These are phyloP conservation scores for Apodospora peruviana DNA, from an alignment of 495 filamentous ascomycete species.

Conservation along the genomic window DNA sequence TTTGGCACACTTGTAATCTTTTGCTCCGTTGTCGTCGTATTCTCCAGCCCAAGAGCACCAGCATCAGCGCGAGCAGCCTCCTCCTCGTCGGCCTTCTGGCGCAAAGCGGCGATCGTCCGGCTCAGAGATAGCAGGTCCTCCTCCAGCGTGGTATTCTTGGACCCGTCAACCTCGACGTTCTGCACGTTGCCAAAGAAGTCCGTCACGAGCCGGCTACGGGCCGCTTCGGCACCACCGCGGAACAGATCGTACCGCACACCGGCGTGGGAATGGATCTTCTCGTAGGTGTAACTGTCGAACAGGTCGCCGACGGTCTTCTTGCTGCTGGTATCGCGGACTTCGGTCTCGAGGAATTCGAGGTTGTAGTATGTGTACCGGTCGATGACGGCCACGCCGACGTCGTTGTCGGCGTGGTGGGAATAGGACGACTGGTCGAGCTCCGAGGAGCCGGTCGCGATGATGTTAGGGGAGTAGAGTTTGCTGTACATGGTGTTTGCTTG, in stretches of 20 bases:
- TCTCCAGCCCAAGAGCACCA: too few relatives aligned
- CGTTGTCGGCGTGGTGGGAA: slow-evolving; percentile 95
- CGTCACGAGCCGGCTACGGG: slow-evolving; percentile 70
- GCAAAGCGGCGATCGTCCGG: slow-evolving; percentile 55
- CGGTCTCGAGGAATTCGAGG: slow-evolving; percentile 89
- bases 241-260: slow-evolving; percentile 95
- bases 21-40: slow-evolving; percentile 25
- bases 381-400: slow-evolving; percentile 93
- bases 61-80: too few relatives aligned
- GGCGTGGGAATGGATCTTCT: slow-evolving; percentile 87
- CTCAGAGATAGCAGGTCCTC: slow-evolving; percentile 67
- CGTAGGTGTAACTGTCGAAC: slow-evolving; percentile 91
- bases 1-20: slow-evolving; percentile 26
- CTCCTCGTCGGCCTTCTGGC: slow-evolving; percentile 44
- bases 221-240: slow-evolving; percentile 66
- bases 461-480: slow-evolving; percentile 95
- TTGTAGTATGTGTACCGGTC: slow-evolving; percentile 99
- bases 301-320: slow-evolving; percentile 88
- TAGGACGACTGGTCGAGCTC: slow-evolving; percentile 93
- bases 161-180: slow-evolving; percentile 79
- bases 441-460: slow-evolving; percentile 90
- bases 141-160: slow-evolving; percentile 53
- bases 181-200: slow-evolving; percentile 99
- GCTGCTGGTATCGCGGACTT: slow-evolving; percentile 73
- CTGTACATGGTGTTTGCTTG: slow-evolving; percentile 99